Conservation (phyloP, 441 rosid species). For the Brassica balearica region DNA sequence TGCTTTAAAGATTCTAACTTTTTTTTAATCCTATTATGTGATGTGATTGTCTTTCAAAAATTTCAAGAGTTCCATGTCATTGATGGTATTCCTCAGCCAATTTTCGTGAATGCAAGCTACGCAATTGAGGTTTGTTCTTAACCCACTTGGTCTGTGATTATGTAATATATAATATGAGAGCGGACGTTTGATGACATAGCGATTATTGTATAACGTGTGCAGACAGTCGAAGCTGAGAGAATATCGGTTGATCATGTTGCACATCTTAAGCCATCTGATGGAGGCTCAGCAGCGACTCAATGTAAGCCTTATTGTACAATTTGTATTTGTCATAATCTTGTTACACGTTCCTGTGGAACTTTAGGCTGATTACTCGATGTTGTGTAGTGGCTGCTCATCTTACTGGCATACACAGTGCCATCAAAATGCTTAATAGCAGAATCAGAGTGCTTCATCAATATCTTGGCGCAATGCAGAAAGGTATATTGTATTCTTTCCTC, state of each 20-base stretch:
- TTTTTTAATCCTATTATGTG: slow-evolving; percentile 3
- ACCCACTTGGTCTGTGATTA: background rate
- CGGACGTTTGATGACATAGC: background rate
- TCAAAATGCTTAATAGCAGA: slow-evolving; percentile 95
- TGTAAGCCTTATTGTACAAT: slow-evolving; percentile 45
- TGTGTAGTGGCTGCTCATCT: slow-evolving; percentile 96
- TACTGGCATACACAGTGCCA: slow-evolving; percentile 93
- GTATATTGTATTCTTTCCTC: slow-evolving; percentile 45
- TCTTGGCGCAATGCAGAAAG: slow-evolving; percentile 90
- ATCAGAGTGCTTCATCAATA: slow-evolving; percentile 90
- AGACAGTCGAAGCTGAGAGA: slow-evolving; percentile 97
- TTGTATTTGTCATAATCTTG: background rate
- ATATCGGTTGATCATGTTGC: slow-evolving; percentile 98
- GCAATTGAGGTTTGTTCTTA: slow-evolving; percentile 70
- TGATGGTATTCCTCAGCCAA: slow-evolving; percentile 90
- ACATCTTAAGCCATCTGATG: slow-evolving; percentile 90
- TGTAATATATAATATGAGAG: background rate
- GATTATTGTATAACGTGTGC: slow-evolving; percentile 6
- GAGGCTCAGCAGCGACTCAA: slow-evolving; percentile 95
- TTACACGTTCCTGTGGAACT: background rate
- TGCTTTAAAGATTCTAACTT: slow-evolving; percentile 23
- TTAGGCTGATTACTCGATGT: background rate
- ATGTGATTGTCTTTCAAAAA: slow-evolving; percentile 35
- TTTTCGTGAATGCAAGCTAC: slow-evolving; percentile 83
- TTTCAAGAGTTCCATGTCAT: slow-evolving; percentile 84